Conservation (phyloP, 768 basidiomycete genomes). For the Leccinellum albellum region DNA sequence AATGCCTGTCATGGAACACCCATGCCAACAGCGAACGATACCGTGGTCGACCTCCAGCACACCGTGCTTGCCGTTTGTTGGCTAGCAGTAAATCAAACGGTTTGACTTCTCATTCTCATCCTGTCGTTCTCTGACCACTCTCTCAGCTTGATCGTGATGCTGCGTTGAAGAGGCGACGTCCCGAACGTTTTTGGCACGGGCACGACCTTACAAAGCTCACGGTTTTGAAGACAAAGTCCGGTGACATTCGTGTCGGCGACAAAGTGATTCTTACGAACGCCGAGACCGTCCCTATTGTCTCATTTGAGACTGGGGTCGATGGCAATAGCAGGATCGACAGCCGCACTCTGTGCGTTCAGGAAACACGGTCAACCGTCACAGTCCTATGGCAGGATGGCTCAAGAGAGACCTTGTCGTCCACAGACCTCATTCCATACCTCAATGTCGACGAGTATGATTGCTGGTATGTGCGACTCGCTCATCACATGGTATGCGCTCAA, state of each 20-base stretch:
- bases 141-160: conserved; percentile 56
- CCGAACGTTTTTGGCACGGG: conserved; percentile 73
- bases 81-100: conserved; percentile 85
- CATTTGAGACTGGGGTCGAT: conserved; percentile 54
- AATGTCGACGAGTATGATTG: conserved; percentile 92
- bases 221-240: conserved; percentile 56
- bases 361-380: conserved; percentile 65
- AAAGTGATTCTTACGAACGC: conserved; percentile 58
- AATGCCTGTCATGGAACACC: conserved; percentile 43
- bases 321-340: conserved; percentile 46
- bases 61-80: conserved; percentile 79
- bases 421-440: conserved; percentile 72
- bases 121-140: conserved; percentile 1
- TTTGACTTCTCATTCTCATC: conserved; percentile 31
- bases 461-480: conserved; percentile 49
- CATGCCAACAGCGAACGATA: conserved; percentile 47
- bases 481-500: conserved; percentile 1
- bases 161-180: conserved; percentile 58
- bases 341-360: conserved; percentile 58
- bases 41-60: conserved; percentile 69
- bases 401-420: conserved; percentile 56
- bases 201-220: conserved; percentile 60
- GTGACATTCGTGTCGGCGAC: conserved; percentile 72
- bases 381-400: conserved; percentile 89
- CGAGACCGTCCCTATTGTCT: conserved; percentile 47